Percentiles rank a stretch among this genome's conserved stretches.
phyloP scores from a whole-genome alignment of 2,329 filamentous ascomycete genomes.

The Sporothrix euskadiensis region DNA sequence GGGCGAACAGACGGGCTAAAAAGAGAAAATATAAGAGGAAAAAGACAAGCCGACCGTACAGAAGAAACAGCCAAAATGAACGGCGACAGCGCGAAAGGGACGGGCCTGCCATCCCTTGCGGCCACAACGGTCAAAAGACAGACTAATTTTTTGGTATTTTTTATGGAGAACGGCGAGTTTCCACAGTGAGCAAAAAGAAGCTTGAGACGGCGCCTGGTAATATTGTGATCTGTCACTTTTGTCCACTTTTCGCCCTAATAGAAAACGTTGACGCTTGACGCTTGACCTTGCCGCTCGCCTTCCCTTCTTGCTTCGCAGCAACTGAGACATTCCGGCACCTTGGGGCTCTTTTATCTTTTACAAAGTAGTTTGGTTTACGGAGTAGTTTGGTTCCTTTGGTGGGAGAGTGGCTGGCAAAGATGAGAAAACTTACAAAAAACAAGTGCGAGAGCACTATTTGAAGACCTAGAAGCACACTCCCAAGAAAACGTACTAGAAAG shows the following conservation, averaged over 20 bases:
- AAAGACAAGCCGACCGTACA: background rate
- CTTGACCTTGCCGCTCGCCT: background rate
- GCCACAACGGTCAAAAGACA: constrained; percentile 2
- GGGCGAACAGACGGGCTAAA: background rate
- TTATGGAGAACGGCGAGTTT: background rate
- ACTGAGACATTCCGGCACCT: constrained; percentile 10
- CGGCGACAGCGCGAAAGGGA: background rate
- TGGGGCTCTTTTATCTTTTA: background rate
- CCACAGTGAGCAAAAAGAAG: background rate
- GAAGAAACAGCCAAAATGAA: background rate
- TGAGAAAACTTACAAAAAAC: background rate
- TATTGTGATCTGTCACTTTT: constrained; percentile 14
- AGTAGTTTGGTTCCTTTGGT: background rate
- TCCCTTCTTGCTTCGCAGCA: background rate
- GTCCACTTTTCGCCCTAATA: constrained; percentile 15
- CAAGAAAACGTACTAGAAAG: background rate
- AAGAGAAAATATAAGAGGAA: background rate
- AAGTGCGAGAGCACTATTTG: background rate
- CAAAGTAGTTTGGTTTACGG: background rate
- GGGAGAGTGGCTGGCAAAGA: background rate
- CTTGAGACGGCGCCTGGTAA: background rate
- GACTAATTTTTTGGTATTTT: background rate
- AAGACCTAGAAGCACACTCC: background rate
- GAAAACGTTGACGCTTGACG: background rate
- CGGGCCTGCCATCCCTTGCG: background rate